Evolutionary conservation across 306 rosid genomes (phyloP).

Genomic region (Dalbergia cochinchinensis): DNA sequence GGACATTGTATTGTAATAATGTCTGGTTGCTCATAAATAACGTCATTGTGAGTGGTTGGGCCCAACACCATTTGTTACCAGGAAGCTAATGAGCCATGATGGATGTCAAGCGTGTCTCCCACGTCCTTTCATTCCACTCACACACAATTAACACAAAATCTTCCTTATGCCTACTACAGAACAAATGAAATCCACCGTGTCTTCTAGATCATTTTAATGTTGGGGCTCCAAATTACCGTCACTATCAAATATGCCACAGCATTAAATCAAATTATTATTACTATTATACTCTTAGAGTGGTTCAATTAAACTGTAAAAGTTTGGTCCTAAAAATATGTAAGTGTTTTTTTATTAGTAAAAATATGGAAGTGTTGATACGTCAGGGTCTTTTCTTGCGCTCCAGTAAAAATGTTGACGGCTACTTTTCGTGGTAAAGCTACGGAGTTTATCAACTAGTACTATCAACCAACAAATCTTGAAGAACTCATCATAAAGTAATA

Average conservation of each 20-base stretch:
- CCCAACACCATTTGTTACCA: conserved; percentile 6
- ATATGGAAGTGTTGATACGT: background rate
- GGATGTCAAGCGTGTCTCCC: conserved; percentile 53
- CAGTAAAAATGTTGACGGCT: background rate
- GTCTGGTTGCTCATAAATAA: conserved; percentile 22
- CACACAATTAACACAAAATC: conserved; percentile 23
- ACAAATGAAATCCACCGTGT: background rate
- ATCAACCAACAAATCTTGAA: too few relatives aligned
- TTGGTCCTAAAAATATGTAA: background rate
- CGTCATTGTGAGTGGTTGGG: conserved; percentile 40
- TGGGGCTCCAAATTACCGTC: conserved; percentile 24
- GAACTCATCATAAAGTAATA: too few relatives aligned
- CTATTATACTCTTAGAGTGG: background rate
- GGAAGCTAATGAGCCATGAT: conserved; percentile 19
- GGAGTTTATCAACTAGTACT: background rate
- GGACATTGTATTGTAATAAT: conserved; percentile 8
- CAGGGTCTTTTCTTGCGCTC: background rate
- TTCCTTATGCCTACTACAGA: background rate
- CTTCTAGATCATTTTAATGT: conserved; percentile 14
- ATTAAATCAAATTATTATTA: background rate
- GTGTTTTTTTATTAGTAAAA: too few relatives aligned
- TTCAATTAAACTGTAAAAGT: too few relatives aligned
- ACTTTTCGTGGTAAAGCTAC: background rate
- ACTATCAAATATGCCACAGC: background rate
- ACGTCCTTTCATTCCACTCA: conserved; percentile 48